Evolutionary conservation across 495 filamentous ascomycete species (phyloP).

Genomic region (Penicillium angulare): DNA sequence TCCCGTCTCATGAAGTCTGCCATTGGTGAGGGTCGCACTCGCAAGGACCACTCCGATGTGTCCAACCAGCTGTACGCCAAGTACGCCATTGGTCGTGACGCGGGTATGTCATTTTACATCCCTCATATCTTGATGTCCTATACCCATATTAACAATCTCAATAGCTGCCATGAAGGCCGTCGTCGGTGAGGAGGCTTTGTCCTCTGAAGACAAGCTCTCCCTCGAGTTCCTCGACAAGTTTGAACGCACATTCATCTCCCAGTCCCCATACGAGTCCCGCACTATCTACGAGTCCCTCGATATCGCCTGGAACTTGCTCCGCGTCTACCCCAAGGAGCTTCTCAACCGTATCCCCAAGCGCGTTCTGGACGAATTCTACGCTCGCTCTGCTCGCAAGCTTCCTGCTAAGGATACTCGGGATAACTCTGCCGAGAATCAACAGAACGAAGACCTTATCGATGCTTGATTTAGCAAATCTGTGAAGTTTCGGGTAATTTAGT

Average conservation of each 20-base stretch:
- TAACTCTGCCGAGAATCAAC: constrained; percentile 55
- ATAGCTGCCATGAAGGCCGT: constrained; percentile 97
- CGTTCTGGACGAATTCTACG: constrained; percentile 89
- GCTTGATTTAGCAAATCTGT: too few species aligned
- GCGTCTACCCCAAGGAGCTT: constrained; percentile 95
- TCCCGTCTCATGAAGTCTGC: constrained; percentile 99
- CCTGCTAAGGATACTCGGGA: constrained; percentile 70
- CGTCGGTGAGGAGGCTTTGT: constrained; percentile 95
- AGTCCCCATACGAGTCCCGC: constrained; percentile 87
- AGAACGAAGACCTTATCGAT: constrained; percentile 64
- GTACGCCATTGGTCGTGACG: constrained; percentile 98
- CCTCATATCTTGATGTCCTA: background rate
- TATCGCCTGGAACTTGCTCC: constrained; percentile 90
- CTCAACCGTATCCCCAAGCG: constrained; percentile 97
- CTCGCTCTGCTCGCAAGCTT: constrained; percentile 58
- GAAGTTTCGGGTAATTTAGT: too few species aligned
- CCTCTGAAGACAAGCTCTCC: constrained; percentile 93
- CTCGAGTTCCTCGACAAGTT: constrained; percentile 99
- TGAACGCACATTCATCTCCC: constrained; percentile 87
- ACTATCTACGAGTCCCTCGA: constrained; percentile 91
- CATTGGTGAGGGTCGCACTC: constrained; percentile 93
- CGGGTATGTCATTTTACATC: constrained; percentile 53
- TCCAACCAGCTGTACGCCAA: constrained; percentile 99
- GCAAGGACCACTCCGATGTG: constrained; percentile 95
- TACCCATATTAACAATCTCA: constrained; percentile 6